Conservation (phyloP, 139 green algal species). For the Zygnema circumcarinatum region DNA sequence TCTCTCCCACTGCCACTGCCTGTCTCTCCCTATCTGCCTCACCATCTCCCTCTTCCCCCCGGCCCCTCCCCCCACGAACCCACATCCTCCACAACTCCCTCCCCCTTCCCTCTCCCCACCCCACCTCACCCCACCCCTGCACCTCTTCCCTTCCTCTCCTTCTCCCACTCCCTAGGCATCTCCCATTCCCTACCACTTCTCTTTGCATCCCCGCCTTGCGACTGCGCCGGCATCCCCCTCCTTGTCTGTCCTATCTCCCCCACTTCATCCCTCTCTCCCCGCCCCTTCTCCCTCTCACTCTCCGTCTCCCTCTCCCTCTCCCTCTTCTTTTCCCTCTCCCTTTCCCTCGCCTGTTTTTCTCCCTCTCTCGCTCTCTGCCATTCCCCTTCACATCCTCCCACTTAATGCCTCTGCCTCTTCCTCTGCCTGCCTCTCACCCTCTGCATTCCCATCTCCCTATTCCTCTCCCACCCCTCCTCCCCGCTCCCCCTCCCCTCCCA, state of each 20-base stretch:
- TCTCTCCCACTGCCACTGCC: too few species aligned
- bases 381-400: not conserved
- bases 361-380: not conserved
- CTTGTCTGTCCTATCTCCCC: not conserved
- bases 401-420: not conserved
- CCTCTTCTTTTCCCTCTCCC: not conserved
- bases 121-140: not conserved
- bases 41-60: too few species aligned
- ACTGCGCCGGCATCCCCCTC: not conserved
- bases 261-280: not conserved
- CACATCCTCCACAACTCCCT: too few species aligned
- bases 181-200: not conserved
- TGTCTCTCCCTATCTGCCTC: too few species aligned
- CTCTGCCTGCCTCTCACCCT: not conserved
- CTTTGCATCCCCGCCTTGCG: not conserved
- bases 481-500: not conserved
- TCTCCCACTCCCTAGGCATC: not conserved
- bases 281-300: not conserved
- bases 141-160: not conserved
- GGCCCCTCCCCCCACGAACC: too few species aligned
- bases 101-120: not conserved
- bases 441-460: not conserved
- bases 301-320: not conserved
- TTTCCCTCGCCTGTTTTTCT: not conserved
- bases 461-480: not conserved